Evolutionary conservation across 2,329 filamentous ascomycete species (phyloP), one percentile per base, ranked within the genome.

Genomic region (Fonsecaea erecta): DNA sequence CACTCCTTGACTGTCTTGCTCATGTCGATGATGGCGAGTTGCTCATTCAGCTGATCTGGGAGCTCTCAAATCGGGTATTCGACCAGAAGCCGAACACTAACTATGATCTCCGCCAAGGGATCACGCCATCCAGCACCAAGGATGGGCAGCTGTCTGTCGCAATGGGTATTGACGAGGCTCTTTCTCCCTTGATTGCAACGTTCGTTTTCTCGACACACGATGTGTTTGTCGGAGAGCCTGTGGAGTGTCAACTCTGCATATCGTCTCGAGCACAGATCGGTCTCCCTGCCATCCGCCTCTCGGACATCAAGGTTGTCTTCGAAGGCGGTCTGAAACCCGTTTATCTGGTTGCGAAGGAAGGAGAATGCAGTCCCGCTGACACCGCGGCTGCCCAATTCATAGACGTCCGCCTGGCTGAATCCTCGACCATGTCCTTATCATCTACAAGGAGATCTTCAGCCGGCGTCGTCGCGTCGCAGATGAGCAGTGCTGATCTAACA

Each of bases 401-500:
- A 35, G 71, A 75, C 28, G 65, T 78, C 43, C 66, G 71, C n/a
- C 70, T 80, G 24, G 74, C 72, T 35, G 77, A 80, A 48, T 73
- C 74, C 4, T 74, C 73, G 32, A 71, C 60, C 3, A 37, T 34
- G 21, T 68, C 69, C 26, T 74, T 77, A 60, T 68, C 73, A 3
- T 66, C 70, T 12, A 70, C 68, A 53, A 54, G 76, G 65, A 71
- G 76, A 67, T 76, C 77, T 18, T 74, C 75, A 58, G 71, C 74
- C 7, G 69, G 81, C 53, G 73, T 65, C 7, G 65, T 78, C 59
- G 62, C 74, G 32, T 76, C 77, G n/a, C 78, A 88, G 60, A 75
- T 78, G 43, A 90, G 90, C 0, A 73, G 78, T 11, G 84, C 85
- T 8, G 82, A 93, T 74, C 77, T 97, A 61, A 86, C 83, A 0